Evolutionary conservation across 176 grass and related monocot genomes (phyloP).

Genomic region (Triticum dicoccoides): DNA sequence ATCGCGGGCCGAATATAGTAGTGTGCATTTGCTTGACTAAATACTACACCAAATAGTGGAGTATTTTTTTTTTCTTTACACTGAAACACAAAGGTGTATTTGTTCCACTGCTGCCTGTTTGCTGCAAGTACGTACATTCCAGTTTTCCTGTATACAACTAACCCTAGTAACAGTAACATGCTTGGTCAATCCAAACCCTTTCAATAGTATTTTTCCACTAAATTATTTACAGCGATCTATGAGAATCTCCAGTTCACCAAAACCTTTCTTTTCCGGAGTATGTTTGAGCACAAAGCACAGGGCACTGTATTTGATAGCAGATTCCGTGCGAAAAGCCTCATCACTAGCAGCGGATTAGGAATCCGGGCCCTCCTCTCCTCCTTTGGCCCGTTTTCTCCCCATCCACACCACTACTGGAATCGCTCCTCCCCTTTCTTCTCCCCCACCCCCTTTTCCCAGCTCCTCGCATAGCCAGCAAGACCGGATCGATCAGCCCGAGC

Average conservation of each 20-base stretch:
- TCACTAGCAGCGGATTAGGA: slow-evolving; percentile 22
- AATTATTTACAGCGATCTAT: no score
- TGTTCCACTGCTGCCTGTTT: background rate
- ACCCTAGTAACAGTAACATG: background rate
- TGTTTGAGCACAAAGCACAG: background rate
- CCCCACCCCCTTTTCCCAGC: slow-evolving; percentile 18
- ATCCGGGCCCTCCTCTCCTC: background rate
- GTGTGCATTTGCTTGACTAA: no score
- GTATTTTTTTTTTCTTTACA: no score
- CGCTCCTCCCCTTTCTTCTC: background rate
- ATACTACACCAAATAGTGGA: background rate
- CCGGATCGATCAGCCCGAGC: background rate
- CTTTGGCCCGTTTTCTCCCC: background rate
- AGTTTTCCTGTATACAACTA: background rate
- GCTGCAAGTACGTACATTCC: background rate
- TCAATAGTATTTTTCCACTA: no score
- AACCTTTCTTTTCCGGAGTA: no score
- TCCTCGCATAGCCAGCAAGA: background rate
- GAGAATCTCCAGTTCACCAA: no score
- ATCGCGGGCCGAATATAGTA: background rate
- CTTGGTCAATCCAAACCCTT: no score
- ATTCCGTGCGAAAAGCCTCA: slow-evolving; percentile 12
- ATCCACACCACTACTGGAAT: background rate
- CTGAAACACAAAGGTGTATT: background rate
- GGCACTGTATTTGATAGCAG: slow-evolving; percentile 13